Conservation (phyloP, 2,329 filamentous ascomycete species). For the Dissoconium aciculare region DNA sequence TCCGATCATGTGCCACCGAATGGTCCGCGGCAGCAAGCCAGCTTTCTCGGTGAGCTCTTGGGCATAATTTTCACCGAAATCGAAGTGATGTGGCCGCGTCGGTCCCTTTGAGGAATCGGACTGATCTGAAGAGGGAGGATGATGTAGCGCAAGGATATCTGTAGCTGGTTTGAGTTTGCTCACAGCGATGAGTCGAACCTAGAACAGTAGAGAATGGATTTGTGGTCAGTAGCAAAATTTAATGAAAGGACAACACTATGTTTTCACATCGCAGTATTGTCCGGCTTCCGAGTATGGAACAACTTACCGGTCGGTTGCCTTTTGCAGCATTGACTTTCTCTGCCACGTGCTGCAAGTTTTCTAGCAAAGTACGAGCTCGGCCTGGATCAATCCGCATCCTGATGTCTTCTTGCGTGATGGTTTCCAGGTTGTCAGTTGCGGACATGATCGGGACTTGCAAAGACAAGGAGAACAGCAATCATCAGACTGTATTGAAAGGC, state of each 20-base stretch:
- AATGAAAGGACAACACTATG: too few species aligned
- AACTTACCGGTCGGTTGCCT: constrained; percentile 12
- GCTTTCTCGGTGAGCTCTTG: constrained; percentile 76
- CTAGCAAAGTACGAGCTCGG: constrained; percentile 31
- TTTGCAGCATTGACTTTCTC: constrained; percentile 27
- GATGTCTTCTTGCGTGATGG: too few species aligned
- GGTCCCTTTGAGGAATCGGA: too few species aligned
- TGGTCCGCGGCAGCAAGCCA: constrained; percentile 54
- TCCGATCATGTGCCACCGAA: constrained; percentile 95
- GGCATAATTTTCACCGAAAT: constrained; percentile 93
- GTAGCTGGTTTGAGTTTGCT: constrained; percentile 90
- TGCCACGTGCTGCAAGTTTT: constrained; percentile 30
- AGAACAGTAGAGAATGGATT: constrained; percentile 3
- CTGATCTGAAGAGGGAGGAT: constrained; percentile 22
- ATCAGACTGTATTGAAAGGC: too few species aligned
- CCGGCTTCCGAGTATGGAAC: background rate
- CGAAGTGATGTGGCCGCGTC: constrained; percentile 35
- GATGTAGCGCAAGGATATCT: constrained; percentile 75
- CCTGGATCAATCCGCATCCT: constrained; percentile 27
- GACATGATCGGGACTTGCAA: too few species aligned
- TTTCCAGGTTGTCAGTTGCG: too few species aligned
- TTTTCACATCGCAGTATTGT: too few species aligned
- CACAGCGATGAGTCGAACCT: constrained; percentile 82
- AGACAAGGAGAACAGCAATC: too few species aligned
- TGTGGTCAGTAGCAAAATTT: background rate